Evolutionary conservation across 495 filamentous ascomycete genomes (phyloP).

Genomic region (Hamigera avellanea): DNA sequence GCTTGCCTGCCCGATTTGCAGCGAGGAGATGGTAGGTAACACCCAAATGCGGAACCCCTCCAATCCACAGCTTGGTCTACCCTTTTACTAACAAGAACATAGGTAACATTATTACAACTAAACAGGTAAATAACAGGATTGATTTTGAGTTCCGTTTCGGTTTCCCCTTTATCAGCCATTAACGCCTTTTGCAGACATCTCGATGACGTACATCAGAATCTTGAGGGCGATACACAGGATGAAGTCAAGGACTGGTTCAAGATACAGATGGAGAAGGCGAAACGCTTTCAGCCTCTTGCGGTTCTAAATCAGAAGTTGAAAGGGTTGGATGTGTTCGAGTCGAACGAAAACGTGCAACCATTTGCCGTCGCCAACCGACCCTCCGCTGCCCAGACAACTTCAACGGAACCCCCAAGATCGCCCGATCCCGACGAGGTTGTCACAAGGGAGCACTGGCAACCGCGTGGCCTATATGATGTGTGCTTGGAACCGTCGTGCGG

Average conservation of each 20-base stretch:
- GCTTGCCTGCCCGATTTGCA: conserved; percentile 89
- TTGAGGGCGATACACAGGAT: conserved; percentile 89
- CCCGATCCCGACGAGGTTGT: conserved; percentile 82
- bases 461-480: conserved; percentile 53
- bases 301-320: conserved; percentile 92
- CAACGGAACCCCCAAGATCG: conserved; percentile 25
- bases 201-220: conserved; percentile 84
- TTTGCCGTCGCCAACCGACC: conserved; percentile 18
- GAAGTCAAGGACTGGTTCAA: conserved; percentile 98
- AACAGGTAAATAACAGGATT: conserved; percentile 50
- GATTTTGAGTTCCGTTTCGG: not conserved
- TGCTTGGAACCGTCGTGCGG: conserved; percentile 86
- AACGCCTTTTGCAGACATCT: conserved; percentile 54
- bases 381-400: conserved; percentile 17
- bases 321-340: conserved; percentile 94
- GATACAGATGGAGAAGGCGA: conserved; percentile 89
- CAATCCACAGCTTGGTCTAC: not conserved
- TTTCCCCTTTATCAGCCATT: conserved; percentile 3
- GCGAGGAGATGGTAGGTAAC: conserved; percentile 79
- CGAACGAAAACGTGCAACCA: conserved; percentile 56
- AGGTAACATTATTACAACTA: conserved; percentile 85
- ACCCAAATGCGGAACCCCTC: not conserved
- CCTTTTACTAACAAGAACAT: conserved; percentile 6
- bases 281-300: conserved; percentile 87
- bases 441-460: conserved; percentile 81